These are phyloP conservation scores for Penicillium sp. DNA, from an alignment of 2,329 filamentous ascomycete genomes.

Conservation along the genomic window DNA sequence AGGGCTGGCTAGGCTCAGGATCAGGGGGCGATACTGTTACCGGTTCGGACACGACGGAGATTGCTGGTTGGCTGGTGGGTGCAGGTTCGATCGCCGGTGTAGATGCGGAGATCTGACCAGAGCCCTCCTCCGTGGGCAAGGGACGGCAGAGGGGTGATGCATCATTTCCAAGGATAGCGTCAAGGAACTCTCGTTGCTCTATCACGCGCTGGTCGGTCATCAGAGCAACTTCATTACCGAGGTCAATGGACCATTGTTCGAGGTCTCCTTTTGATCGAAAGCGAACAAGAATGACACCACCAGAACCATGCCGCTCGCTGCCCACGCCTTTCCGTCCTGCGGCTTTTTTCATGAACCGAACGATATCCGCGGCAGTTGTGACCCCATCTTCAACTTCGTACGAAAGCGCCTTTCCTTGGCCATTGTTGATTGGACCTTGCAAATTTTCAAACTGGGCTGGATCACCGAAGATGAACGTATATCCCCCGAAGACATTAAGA, in stretches of 20 bases:
- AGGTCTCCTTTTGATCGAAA: slow-evolving; percentile 60
- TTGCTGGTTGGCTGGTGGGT: not conserved
- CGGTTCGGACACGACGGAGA: not conserved
- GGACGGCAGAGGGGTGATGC: slow-evolving; percentile 67
- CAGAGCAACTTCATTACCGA: slow-evolving; percentile 67
- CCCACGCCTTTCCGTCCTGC: slow-evolving; percentile 71
- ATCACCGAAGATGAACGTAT: slow-evolving; percentile 85
- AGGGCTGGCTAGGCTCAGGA: not conserved
- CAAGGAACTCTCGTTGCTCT: slow-evolving; percentile 86
- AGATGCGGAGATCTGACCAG: slow-evolving; percentile 19
- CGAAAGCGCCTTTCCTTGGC: slow-evolving; percentile 76
- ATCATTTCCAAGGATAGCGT: slow-evolving; percentile 81
- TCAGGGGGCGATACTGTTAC: not conserved
- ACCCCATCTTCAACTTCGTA: slow-evolving; percentile 59
- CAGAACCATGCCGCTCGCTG: slow-evolving; percentile 62
- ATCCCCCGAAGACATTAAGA: slow-evolving; percentile 73
- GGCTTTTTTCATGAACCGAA: slow-evolving; percentile 70
- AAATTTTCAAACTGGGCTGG: slow-evolving; percentile 71
- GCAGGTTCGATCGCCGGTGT: not conserved
- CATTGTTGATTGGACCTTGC: slow-evolving; percentile 70
- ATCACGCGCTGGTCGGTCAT: slow-evolving; percentile 77
- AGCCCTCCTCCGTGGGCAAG: slow-evolving; percentile 54
- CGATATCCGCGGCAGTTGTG: slow-evolving; percentile 71
- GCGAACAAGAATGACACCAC: slow-evolving; percentile 71
- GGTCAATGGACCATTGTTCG: slow-evolving; percentile 65